Evolutionary conservation across 371 early-diverging fungal genomes (phyloP), one percentile per base, ranked within the genome.

Genomic region (Encephalitozoon intestinalis): DNA sequence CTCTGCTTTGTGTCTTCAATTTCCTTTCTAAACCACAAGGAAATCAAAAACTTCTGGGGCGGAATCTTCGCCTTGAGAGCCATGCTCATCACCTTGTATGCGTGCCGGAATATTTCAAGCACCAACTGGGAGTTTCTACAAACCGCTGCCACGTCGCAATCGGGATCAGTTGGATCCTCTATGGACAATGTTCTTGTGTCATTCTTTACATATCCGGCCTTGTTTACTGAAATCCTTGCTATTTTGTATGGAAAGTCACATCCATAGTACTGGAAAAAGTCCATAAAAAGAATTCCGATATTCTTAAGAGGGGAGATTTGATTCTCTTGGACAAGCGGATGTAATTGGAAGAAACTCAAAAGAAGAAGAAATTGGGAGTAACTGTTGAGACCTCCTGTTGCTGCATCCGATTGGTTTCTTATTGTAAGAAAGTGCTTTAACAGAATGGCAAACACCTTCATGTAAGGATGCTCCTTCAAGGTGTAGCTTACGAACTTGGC

Each of bases 241-340:
- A 40, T 43, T 52, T 70, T 44, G 46, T 43, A 80, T n/a, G 51
- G 51, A 39, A 81, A 75, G 21, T 76, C 58, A 1, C 64, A 54
- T 49, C 96, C 96, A 80, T 93, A 97, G 18, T 93, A 86, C 77
- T 95, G 92, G 34, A 97, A 88, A 71, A 95, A 92, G 79, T 97
- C 96, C 15, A 94, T 77, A 40, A 97, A 75, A n/a, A 96, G 82
- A 0, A 89, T 86, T 9, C 93, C 94, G 7, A 95, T 74, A 82
- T 94, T 95, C n/a, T 90, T 86, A 53, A 85, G 65, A 0, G 90
- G 84, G 6, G 87, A 80, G 8, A 94, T 89, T 4, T 82, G 78
- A 6, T 89, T 86, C 2, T 86, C 78, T 73, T 87, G 88, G 0
- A 94, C 74, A 37, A 87, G 82, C 0, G 95, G 95, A 80, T 97